A percentile compares a stretch with the other conserved stretches of the same genome.
These are phyloP conservation scores for Fusarium irregulare DNA, from an alignment of 2,329 filamentous ascomycete genomes.

Conservation along the genomic window DNA sequence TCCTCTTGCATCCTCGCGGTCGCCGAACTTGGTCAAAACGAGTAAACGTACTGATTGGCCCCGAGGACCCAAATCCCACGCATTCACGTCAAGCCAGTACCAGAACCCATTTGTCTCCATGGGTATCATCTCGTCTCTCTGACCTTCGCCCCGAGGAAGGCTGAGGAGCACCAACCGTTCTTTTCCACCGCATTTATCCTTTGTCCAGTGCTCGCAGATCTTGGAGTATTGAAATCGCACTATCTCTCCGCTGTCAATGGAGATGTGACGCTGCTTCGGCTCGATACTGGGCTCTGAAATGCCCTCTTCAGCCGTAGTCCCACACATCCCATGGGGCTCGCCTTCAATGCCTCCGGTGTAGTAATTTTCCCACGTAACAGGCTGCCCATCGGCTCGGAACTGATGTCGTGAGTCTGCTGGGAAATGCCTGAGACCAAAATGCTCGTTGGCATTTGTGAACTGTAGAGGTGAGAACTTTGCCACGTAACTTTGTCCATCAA, in stretches of 20 bases:
- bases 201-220: constrained; percentile 84
- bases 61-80: constrained; percentile 71
- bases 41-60: constrained; percentile 76
- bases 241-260: constrained; percentile 64
- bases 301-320: constrained; percentile 61
- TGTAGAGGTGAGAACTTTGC: constrained; percentile 73
- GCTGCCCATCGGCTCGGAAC: constrained; percentile 77
- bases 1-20: constrained; percentile 61
- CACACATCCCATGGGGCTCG: constrained; percentile 61
- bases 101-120: constrained; percentile 82
- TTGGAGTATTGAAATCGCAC: constrained; percentile 85
- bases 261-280: constrained; percentile 65
- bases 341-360: constrained; percentile 68
- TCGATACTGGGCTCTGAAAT: constrained; percentile 68
- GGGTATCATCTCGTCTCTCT: constrained; percentile 74
- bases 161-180: constrained; percentile 77
- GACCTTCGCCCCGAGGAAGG: constrained; percentile 73
- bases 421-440: constrained; percentile 85
- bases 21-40: constrained; percentile 65
- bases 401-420: constrained; percentile 76
- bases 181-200: constrained; percentile 75
- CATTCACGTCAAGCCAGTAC: constrained; percentile 83
- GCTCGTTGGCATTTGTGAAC: constrained; percentile 75
- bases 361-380: constrained; percentile 84
- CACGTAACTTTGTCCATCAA: constrained; percentile 66